Evolutionary conservation across 1,139 yeast species (phyloP).

Genomic region (Blastobotrys illinoisensis): DNA sequence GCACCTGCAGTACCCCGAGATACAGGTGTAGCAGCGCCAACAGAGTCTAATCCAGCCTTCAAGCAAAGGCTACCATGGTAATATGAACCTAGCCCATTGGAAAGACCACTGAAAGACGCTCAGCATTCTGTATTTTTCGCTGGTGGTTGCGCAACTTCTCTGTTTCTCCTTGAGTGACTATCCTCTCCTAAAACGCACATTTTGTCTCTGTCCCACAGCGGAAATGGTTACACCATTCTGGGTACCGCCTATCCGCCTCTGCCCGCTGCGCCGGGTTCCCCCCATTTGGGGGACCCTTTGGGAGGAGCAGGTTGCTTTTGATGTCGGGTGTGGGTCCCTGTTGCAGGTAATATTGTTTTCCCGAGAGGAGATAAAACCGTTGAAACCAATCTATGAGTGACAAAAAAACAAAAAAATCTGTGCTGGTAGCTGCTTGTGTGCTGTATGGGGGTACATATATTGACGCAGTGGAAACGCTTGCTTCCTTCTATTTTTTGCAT

Average conservation of each 20-base stretch:
- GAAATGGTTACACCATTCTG: neutral
- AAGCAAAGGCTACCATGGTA: too few species aligned
- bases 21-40: too few species aligned
- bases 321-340: neutral
- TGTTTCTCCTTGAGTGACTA: neutral
- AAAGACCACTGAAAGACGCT: too few species aligned
- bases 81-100: too few species aligned
- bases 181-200: neutral
- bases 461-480: neutral
- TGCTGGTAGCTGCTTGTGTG: neutral
- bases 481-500: slow-evolving; percentile 2
- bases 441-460: neutral
- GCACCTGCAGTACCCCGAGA: neutral
- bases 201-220: neutral
- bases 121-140: too few species aligned
- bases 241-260: neutral
- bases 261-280: neutral
- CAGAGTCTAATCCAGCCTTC: too few species aligned
- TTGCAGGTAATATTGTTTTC: neutral
- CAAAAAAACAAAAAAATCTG: neutral
- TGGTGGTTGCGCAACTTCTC: neutral
- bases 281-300: neutral
- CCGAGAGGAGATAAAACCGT: neutral
- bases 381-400: neutral
- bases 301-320: neutral